Percentiles rank a stretch among this genome's conserved stretches.
phyloP scores from a whole-genome alignment of 2,329 filamentous ascomycete genomes.

The Geosmithia putterillii region DNA sequence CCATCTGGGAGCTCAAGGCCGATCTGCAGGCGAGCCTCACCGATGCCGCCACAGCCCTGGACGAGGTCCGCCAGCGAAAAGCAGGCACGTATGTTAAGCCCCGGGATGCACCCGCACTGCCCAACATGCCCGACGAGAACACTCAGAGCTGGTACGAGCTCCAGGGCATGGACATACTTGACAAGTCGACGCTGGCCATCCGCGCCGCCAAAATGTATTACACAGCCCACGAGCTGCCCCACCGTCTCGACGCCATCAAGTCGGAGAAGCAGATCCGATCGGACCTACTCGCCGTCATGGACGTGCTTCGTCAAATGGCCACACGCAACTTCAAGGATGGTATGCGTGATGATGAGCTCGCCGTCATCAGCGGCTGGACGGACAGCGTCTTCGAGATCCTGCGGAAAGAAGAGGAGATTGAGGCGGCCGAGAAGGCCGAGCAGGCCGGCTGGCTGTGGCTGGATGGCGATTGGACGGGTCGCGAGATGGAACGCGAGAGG shows the following conservation, averaged over 20 bases:
- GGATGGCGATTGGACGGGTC: constrained; percentile 60
- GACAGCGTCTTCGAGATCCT: constrained; percentile 66
- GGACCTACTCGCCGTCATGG: constrained; percentile 76
- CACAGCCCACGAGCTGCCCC: constrained; percentile 78
- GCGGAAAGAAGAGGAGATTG: constrained; percentile 62
- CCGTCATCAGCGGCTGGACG: constrained; percentile 70
- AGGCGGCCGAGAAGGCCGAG: constrained; percentile 59
- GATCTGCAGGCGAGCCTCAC: constrained; percentile 55
- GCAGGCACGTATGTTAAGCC: constrained; percentile 13
- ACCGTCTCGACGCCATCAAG: constrained; percentile 75
- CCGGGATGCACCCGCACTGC: constrained; percentile 14
- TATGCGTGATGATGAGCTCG: constrained; percentile 64
- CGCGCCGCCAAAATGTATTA: constrained; percentile 94
- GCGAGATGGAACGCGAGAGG: constrained; percentile 66
- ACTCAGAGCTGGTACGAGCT: constrained; percentile 68
- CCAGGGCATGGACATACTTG: constrained; percentile 83
- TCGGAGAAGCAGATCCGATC: constrained; percentile 75
- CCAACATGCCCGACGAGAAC: constrained; percentile 31
- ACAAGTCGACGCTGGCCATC: constrained; percentile 90
- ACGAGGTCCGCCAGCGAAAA: constrained; percentile 37
- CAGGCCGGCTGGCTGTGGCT: constrained; percentile 73
- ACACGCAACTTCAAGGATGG: constrained; percentile 76
- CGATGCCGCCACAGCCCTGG: constrained; percentile 56
- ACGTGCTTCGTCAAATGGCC: constrained; percentile 85
- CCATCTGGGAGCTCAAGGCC: constrained; percentile 62